Conservation (phyloP, 2,329 filamentous ascomycete species). For the Raffaelea arxii region DNA sequence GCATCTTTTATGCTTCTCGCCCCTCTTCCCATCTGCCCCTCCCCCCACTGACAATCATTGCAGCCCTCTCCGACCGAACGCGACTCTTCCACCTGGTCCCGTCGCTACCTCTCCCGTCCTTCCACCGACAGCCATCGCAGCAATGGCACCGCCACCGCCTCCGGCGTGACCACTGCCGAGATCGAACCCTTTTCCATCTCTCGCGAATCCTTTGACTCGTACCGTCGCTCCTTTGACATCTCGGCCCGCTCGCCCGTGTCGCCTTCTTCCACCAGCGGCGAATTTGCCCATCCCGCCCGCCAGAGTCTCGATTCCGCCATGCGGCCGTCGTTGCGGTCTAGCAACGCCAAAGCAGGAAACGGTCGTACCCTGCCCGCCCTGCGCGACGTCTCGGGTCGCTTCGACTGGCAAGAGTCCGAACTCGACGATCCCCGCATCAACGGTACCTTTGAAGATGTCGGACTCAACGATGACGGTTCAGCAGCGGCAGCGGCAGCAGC, state of each 20-base stretch:
- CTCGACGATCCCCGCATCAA: constrained; percentile 56
- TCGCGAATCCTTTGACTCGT: constrained; percentile 93
- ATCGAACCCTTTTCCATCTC: constrained; percentile 94
- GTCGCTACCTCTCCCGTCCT: constrained; percentile 41
- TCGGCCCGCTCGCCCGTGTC: constrained; percentile 73
- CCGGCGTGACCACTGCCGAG: constrained; percentile 43
- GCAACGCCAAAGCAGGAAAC: too few relatives aligned
- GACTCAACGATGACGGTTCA: constrained; percentile 63
- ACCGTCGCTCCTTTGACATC: constrained; percentile 92
- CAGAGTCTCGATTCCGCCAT: constrained; percentile 73
- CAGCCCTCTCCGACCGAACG: constrained; percentile 86
- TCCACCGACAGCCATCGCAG: constrained; percentile 50
- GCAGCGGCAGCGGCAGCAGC: not conserved
- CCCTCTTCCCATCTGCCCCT: not conserved
- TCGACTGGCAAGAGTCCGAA: constrained; percentile 47
- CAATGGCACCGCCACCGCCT: constrained; percentile 12
- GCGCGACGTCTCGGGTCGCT: constrained; percentile 37
- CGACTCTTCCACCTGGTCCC: constrained; percentile 60
- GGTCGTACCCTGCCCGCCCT: constrained; percentile 46
- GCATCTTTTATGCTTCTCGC: not conserved
- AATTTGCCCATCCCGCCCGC: too few relatives aligned
- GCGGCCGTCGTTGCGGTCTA: constrained; percentile 43
- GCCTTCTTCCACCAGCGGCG: constrained; percentile 34
- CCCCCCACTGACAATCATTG: not conserved
- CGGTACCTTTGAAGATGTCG: constrained; percentile 83